Evolutionary conservation across 2,329 filamentous ascomycete species (phyloP), one percentile per base, ranked within the genome.

Genomic region (Phialophora verrucosa): DNA sequence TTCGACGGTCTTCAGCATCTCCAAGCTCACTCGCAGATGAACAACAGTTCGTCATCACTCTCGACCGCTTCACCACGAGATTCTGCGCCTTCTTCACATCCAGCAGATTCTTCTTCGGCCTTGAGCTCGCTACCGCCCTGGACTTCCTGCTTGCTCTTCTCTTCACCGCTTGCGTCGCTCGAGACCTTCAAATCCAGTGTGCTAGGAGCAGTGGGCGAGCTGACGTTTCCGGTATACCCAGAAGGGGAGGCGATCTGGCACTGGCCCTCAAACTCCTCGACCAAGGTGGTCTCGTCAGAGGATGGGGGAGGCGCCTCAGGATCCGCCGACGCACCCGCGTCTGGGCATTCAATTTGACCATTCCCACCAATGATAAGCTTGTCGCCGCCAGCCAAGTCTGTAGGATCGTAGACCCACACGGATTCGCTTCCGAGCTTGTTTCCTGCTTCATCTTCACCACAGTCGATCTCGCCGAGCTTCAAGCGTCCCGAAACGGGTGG

Each of bases 331-430:
- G 12, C 53, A n/a, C 32, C 29, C 17, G 49, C 20, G 23, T 55
- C 53, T 2, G 20, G 49, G 49, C 20, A 3, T 14, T 35, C 53
- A 20, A 55, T 29, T 29, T 32, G 20, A 51, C 20, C 11, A 51
- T 25, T 11, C 20, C 10, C 23, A 11, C 49, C 23, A 51, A 25
- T 51, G 49, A 51, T 11, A 20, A 23, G 23, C 10, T 51, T 23
- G 25, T 51, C 25, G 20, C 49, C 20, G 11, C 25, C 49, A 29
- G 20, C 25, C 23, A 29, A 23, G 14, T 51, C 6, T 27, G 49
- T 58, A 29, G 55, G 55, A 44, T 58, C 55, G 32, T 29, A 42
- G 23, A 58, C 35, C n/a, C 23, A 27, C 17, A 58, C 20, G 4
- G 29, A 4, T 31, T 32, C 47, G 7, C 7, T 29, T 10, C 31